Evolutionary conservation across 257 asterid genomes (phyloP).

Genomic region (Paulownia fortunei): DNA sequence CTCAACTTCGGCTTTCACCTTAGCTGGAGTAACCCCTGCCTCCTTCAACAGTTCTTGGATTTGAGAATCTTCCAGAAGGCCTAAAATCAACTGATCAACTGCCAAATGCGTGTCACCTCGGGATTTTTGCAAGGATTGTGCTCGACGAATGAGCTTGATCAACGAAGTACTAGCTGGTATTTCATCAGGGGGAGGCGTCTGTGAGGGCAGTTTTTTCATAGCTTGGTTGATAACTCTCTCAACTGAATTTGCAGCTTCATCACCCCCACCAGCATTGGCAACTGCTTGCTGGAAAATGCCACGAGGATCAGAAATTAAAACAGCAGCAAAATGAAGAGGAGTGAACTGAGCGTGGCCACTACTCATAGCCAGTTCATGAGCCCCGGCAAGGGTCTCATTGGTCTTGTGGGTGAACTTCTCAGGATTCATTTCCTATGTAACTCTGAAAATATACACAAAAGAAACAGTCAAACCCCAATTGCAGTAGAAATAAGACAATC

Average conservation of each 20-base stretch:
- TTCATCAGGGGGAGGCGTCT: conserved; percentile 64
- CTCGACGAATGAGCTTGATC: conserved; percentile 64
- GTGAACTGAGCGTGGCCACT: conserved; percentile 76
- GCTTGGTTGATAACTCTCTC: conserved; percentile 62
- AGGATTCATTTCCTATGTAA: conserved; percentile 56
- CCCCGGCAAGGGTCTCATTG: conserved; percentile 63
- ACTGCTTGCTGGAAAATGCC: conserved; percentile 72
- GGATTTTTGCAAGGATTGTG: conserved; percentile 61
- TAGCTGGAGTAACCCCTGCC: conserved; percentile 50
- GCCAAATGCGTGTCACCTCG: conserved; percentile 68
- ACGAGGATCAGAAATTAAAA: conserved; percentile 49
- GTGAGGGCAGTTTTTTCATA: conserved; percentile 61
- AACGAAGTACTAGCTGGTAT: conserved; percentile 67
- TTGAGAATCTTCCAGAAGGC: conserved; percentile 71
- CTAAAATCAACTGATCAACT: conserved; percentile 66
- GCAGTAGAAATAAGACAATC: neutral
- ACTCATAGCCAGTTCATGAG: conserved; percentile 66
- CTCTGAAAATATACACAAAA: no score
- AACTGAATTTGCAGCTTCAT: conserved; percentile 53
- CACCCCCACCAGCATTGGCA: conserved; percentile 54
- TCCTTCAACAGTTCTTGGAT: conserved; percentile 59
- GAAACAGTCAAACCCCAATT: no score
- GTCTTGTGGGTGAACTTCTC: conserved; percentile 81
- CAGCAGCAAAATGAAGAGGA: conserved; percentile 64
- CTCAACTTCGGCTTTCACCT: conserved; percentile 67